Conservation (phyloP, 78 protist genomes). For the Dictyostelium intermedium region DNA sequence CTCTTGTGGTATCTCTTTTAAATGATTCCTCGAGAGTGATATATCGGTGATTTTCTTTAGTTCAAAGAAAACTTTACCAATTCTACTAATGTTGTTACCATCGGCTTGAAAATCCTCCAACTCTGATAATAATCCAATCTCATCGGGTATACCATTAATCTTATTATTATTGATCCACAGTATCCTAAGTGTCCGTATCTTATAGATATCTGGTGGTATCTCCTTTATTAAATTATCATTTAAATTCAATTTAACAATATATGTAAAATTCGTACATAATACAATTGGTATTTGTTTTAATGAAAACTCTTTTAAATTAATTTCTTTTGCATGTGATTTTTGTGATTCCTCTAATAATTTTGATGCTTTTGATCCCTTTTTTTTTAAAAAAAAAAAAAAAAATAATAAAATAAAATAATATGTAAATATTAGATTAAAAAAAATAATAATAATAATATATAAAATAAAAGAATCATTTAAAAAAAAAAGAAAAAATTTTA, state of each 20-base stretch:
- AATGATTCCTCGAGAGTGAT: conserved; percentile 10
- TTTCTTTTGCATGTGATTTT: conserved; percentile 67
- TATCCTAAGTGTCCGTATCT: conserved; percentile 37
- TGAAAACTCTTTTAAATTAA: conserved; percentile 35
- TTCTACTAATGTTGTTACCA: conserved; percentile 13
- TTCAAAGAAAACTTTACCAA: conserved; percentile 42
- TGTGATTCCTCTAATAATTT: conserved; percentile 61
- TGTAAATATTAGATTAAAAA: too few relatives aligned
- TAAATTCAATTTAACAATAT: conserved; percentile 54
- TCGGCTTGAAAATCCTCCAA: conserved; percentile 67
- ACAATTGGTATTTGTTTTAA: conserved; percentile 58
- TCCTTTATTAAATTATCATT: conserved; percentile 63
- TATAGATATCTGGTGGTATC: conserved; percentile 68
- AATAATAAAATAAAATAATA: not conserved
- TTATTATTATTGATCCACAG: conserved; percentile 45
- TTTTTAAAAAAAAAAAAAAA: not conserved
- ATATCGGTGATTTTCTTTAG: conserved; percentile 40
- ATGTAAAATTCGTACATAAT: conserved; percentile 56
- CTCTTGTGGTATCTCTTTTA: conserved; percentile 58
- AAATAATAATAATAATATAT: not conserved
- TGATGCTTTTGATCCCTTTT: conserved; percentile 71
- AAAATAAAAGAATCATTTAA: too few relatives aligned
- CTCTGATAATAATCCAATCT: conserved; percentile 58
- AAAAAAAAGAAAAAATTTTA: too few relatives aligned
- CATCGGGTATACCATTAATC: conserved; percentile 18